Base-by-base conservation (phyloP, 2,329 filamentous ascomycete species). In the Colletotrichum cereale region DNA sequence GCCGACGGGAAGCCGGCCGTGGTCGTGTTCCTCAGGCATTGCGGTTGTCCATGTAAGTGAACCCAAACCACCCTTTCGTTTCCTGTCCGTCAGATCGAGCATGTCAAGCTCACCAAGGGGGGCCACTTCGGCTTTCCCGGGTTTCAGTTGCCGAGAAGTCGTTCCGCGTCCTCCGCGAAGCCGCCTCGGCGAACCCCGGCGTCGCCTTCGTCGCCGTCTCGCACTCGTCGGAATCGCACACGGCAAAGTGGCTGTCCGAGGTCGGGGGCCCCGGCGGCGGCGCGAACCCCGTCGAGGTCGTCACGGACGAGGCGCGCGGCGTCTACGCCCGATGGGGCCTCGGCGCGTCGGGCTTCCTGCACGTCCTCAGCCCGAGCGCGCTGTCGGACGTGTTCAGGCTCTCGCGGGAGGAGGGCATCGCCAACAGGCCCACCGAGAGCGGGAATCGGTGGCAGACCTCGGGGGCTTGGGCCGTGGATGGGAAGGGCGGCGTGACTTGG, bases 1-100 rank as follows among this genome's bases (percentile, higher is more conserved):
- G 86, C 87, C 1, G 80, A 84, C 52, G 81, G 82, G 31, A 89
- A 87, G 75, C 89, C 89, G 0, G 88, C 87, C 0, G 78, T 94
- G 1, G 81, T 94, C 26, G 86, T 89, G 21, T 94, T 94, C 76
- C 84, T 94, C 7, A 85, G 92, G 42, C 91, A 94, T 78, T 94
- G 91, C 78, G 92, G 92, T 42, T 93, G 91, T 82, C 92, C 92
- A 14, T 93, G 92, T 92, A 86, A 78, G 86, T 80, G 12, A 44
- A 36, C n/a, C 5, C 47, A 44, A n/a, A 11, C 21, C 21, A 34
- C 4, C 4, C 31, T 4, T 34, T 34, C 31, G 31, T 34, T 34
- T 34, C 31, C 31, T 8, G 31, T 34, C 31, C 16, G 5, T 18
- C 14, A 1, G 16, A 16, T 21, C 38, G 38, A 18, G 38, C 14